Percentiles rank a stretch among this genome's conserved stretches.
Conservation (phyloP, 2,329 filamentous ascomycete species). For the Fusarium sp. region DNA sequence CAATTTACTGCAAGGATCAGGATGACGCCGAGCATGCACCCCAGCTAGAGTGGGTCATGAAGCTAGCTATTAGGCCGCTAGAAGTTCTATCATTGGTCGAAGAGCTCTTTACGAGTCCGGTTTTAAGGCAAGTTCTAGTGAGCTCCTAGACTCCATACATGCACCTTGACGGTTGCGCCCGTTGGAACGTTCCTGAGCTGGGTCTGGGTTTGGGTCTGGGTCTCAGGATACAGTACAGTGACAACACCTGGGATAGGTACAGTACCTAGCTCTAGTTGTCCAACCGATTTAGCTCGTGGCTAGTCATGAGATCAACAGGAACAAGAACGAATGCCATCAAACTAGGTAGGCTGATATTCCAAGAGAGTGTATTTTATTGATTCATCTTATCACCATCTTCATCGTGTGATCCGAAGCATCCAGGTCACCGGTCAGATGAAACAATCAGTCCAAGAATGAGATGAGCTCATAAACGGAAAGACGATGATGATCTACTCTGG, state of each 20-base stretch:
- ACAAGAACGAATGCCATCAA: not conserved
- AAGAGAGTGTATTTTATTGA: not conserved
- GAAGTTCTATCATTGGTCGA: not conserved
- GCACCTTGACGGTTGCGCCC: constrained; percentile 11
- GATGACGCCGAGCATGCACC: constrained; percentile 29
- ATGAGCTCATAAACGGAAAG: constrained; percentile 52
- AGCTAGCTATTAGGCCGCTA: not conserved
- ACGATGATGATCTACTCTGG: not conserved
- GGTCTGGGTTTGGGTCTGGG: not conserved
- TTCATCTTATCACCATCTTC: not conserved
- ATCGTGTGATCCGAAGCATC: constrained; percentile 18
- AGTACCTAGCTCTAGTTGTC: not conserved
- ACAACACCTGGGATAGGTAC: not conserved
- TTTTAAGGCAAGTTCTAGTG: constrained; percentile 1
- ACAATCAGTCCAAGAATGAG: constrained; percentile 55
- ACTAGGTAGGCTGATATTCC: not conserved
- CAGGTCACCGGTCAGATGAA: constrained; percentile 54
- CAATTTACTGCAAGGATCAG: constrained; percentile 12
- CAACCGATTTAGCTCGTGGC: constrained; percentile 11
- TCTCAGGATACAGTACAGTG: not conserved
- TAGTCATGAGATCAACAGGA: constrained; percentile 20
- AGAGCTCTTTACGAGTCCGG: not conserved
- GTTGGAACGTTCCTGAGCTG: not conserved
- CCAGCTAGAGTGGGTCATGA: constrained; percentile 23
- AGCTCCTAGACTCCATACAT: not conserved